Conservation (phyloP, 192 early-diverging fungal genomes). For the Paraglomus brasilianum region DNA sequence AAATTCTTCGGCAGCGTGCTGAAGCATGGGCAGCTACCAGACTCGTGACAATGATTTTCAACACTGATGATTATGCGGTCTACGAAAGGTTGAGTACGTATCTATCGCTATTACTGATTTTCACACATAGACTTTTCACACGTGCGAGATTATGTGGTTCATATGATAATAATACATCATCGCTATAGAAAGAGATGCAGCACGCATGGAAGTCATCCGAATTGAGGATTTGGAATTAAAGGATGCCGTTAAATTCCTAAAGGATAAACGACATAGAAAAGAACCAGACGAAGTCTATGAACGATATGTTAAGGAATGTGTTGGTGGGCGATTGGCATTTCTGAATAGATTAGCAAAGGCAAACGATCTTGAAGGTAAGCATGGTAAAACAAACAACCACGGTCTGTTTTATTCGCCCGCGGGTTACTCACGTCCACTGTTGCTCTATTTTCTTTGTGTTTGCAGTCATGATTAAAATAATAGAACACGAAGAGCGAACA, state of each 20-base stretch:
- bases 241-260: constrained; percentile 8
- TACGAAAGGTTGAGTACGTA: constrained; percentile 29
- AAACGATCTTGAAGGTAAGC: constrained; percentile 12
- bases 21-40: constrained; percentile 29
- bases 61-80: constrained; percentile 30
- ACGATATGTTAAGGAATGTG: neutral
- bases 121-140: neutral
- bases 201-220: constrained; percentile 29
- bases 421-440: too few species aligned
- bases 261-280: neutral
- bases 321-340: constrained; percentile 23
- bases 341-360: constrained; percentile 21
- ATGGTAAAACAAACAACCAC: neutral
- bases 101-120: neutral
- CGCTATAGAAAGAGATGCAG: constrained; percentile 30
- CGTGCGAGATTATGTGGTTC: too few species aligned
- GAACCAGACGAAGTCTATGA: constrained; percentile 16
- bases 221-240: neutral
- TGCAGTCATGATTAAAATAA: neutral
- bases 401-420: neutral
- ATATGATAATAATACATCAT: too few species aligned
- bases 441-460: neutral
- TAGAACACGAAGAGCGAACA: constrained; percentile 9
- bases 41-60: constrained; percentile 20
- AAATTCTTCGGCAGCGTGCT: constrained; percentile 26